Base-by-base conservation (phyloP, 2,329 filamentous ascomycete genomes). In the Colletotrichum tanaceti region DNA sequence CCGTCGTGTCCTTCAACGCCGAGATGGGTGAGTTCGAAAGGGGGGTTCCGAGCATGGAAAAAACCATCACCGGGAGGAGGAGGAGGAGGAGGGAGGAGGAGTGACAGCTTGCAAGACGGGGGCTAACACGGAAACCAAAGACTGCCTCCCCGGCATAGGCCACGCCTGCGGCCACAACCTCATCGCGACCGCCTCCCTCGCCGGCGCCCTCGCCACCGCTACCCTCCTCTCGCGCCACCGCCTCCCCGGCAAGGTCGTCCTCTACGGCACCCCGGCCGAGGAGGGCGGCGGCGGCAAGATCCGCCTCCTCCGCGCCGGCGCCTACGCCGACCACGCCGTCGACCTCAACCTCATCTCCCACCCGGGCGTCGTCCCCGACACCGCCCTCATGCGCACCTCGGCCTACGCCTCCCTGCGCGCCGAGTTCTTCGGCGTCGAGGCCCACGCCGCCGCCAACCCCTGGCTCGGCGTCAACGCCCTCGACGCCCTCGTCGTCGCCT, bases 391-490 rank as follows among this genome's bases (percentile, higher is more conserved):
- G 65, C 80, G 83, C 2, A 88, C 86, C 0, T 82, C 84, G 4
- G 86, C 86, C 5, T 87, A 84, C 71, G 73, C 77, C 5, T 77
- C 79, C 49, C 81, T 88, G 70, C 80, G 80, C 22, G 85, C 84
- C 0, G 83, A 84, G 18, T 89, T 86, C 70, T 80, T 81, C 1
- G 88, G 87, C 1, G 82, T 81, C 58, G 84, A 83, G 63, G 86
- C 87, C 0, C 87, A 89, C 71, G 87, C 86, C 0, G 86, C 84
- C 0, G 83, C 83, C 3, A 83, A 79, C n/a, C 87, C 87, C 0
- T 89, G 86, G 86, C 79, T 86, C 5, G 87, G 87, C 0, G 80
- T 86, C 71, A 89, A 90, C 73, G 87, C 87, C 0, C 80, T 89
- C 0, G 87, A 90, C 71, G 87, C 86, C 0, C 73, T 87, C 24